Conservation (phyloP, 2,329 filamentous ascomycete species). For the Calonectria fujianensis region DNA sequence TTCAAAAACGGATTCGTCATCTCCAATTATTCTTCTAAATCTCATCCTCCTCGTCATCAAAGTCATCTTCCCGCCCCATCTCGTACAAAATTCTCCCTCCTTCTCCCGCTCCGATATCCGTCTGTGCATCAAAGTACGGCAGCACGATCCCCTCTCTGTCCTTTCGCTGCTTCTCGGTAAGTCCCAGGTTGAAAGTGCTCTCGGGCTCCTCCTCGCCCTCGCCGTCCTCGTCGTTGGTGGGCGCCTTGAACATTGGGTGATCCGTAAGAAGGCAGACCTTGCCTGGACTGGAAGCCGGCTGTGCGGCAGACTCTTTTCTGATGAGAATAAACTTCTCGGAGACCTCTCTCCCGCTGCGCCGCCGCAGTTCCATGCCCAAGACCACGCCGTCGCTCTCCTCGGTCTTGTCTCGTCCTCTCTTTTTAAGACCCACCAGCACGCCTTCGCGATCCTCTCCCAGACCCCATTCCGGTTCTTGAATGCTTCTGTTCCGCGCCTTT, state of each 20-base stretch:
- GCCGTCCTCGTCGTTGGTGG: constrained; percentile 59
- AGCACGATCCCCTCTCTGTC: constrained; percentile 93
- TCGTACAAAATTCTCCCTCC: constrained; percentile 97
- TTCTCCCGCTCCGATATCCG: constrained; percentile 84
- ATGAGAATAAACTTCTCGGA: constrained; percentile 78
- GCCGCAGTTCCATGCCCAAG: constrained; percentile 88
- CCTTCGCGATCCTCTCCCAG: constrained; percentile 87
- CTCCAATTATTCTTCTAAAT: constrained; percentile 64
- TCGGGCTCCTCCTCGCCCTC: constrained; percentile 74
- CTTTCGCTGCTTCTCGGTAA: constrained; percentile 92
- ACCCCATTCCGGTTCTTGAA: constrained; percentile 86
- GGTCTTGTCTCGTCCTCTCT: constrained; percentile 67
- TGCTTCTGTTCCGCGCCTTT: constrained; percentile 83
- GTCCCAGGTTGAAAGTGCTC: constrained; percentile 88
- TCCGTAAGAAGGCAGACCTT: constrained; percentile 81
- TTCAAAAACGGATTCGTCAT: not conserved
- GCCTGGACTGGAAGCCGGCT: constrained; percentile 51
- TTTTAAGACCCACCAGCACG: constrained; percentile 79
- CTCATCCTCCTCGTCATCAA: constrained; percentile 97
- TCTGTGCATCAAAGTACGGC: constrained; percentile 98
- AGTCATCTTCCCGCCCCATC: constrained; percentile 97
- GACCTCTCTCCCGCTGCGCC: constrained; percentile 87
- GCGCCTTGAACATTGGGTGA: constrained; percentile 80
- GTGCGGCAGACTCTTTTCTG: constrained; percentile 51
- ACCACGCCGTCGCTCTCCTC: constrained; percentile 73